phyloP scores from a whole-genome alignment of 2,329 filamentous ascomycete species.

The Epichloe festucae region DNA sequence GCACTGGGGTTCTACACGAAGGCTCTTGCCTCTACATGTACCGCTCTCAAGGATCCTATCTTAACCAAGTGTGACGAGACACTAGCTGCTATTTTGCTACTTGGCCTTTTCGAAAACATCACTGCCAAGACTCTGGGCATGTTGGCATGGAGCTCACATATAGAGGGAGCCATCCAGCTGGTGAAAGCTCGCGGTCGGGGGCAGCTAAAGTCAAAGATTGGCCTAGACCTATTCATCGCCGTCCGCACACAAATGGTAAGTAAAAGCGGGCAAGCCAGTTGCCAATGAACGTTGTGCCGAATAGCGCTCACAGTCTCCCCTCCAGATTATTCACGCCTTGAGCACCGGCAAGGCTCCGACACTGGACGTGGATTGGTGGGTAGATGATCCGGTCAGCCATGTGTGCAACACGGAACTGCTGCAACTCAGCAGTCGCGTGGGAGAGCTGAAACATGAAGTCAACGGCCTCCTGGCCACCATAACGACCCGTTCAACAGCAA shows the following conservation, averaged over 20 bases:
- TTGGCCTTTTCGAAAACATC: conserved; percentile 48
- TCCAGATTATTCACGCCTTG: conserved; percentile 41
- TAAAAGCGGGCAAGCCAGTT: too few species aligned
- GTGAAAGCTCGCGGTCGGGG: conserved; percentile 42
- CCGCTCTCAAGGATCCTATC: conserved; percentile 36
- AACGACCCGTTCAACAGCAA: conserved; percentile 30
- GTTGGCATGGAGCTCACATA: conserved; percentile 47
- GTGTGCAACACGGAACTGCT: conserved; percentile 32
- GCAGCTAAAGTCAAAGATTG: conserved; percentile 37
- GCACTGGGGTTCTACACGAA: conserved; percentile 39
- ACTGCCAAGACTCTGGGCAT: conserved; percentile 39
- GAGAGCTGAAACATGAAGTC: conserved; percentile 39
- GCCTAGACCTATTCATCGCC: conserved; percentile 41
- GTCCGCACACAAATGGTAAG: conserved; percentile 46
- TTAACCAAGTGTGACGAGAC: conserved; percentile 39
- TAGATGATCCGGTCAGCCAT: conserved; percentile 35
- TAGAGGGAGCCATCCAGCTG: conserved; percentile 47
- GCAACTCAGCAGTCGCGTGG: conserved; percentile 37
- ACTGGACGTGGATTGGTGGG: conserved; percentile 47
- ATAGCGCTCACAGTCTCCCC: background rate
- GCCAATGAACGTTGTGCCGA: too few species aligned
- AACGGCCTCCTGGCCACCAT: conserved; percentile 34
- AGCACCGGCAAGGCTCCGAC: conserved; percentile 36
- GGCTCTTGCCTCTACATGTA: conserved; percentile 37
- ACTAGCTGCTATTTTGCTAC: conserved; percentile 42